phyloP scores from a whole-genome alignment of 164 flowering plant genomes.

The Vitis amurensis region DNA sequence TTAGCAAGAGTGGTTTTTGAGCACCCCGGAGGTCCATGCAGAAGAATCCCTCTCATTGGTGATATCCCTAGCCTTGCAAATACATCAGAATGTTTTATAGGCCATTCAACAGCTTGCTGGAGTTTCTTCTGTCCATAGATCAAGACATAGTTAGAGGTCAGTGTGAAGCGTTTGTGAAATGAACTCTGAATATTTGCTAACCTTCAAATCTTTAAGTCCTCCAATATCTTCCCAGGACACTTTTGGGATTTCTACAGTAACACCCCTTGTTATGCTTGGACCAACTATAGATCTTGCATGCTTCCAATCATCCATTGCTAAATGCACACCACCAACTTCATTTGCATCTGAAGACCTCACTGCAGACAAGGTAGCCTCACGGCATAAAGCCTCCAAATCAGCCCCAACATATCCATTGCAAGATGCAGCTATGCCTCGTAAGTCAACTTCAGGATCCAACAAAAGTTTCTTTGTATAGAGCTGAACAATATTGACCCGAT shows the following conservation, averaged over 20 bases:
- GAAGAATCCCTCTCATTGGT: constrained; percentile 82
- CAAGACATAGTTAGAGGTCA: not conserved
- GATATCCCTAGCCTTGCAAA: constrained; percentile 78
- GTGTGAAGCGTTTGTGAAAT: not conserved
- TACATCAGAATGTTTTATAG: constrained; percentile 75
- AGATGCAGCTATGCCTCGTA: constrained; percentile 73
- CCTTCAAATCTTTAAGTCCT: constrained; percentile 86
- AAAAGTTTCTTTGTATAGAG: constrained; percentile 73
- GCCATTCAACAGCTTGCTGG: constrained; percentile 97
- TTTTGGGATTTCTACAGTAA: constrained; percentile 83
- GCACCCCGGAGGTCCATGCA: constrained; percentile 99
- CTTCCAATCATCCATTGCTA: constrained; percentile 76
- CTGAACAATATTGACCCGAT: constrained; percentile 36
- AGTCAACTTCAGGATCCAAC: constrained; percentile 57
- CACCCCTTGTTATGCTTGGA: constrained; percentile 94
- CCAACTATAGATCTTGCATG: constrained; percentile 72
- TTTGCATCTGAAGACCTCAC: constrained; percentile 33
- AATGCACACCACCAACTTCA: constrained; percentile 19
- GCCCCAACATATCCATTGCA: constrained; percentile 98
- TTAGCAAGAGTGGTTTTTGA: constrained; percentile 96
- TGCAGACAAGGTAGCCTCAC: constrained; percentile 69
- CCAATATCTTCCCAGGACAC: constrained; percentile 97
- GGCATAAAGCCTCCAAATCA: constrained; percentile 91
- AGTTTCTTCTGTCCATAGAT: constrained; percentile 69
- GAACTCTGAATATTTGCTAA: constrained; percentile 18